Conservation (phyloP, 164 flowering plant genomes). For the Macadamia integrifolia region DNA sequence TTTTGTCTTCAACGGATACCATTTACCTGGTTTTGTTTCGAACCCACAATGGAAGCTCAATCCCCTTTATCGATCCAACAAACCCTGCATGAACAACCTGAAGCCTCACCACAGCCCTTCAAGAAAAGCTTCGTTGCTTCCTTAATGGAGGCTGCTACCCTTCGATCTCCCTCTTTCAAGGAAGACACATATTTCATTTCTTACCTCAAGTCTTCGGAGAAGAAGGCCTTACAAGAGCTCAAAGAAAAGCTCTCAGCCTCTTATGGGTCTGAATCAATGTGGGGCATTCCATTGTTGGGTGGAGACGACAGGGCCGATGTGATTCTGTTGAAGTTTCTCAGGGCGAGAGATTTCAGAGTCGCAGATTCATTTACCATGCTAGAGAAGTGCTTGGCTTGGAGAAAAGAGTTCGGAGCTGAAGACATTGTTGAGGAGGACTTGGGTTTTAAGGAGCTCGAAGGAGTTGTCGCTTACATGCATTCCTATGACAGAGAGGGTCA, state of each 20-base stretch:
- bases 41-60: constrained; percentile 26
- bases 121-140: constrained; percentile 62
- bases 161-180: constrained; percentile 60
- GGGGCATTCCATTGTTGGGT: constrained; percentile 63
- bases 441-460: constrained; percentile 83
- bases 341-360: constrained; percentile 83
- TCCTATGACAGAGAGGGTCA: constrained; percentile 68
- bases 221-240: constrained; percentile 63
- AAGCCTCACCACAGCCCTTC: constrained; percentile 39
- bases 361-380: constrained; percentile 59
- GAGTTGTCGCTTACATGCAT: constrained; percentile 76
- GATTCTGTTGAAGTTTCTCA: constrained; percentile 70
- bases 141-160: constrained; percentile 57
- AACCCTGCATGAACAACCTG: constrained; percentile 24
- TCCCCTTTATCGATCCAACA: constrained; percentile 29
- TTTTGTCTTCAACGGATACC: background rate
- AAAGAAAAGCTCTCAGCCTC: constrained; percentile 45
- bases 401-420: constrained; percentile 74
- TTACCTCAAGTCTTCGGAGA: constrained; percentile 60
- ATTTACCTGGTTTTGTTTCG: constrained; percentile 10
- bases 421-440: constrained; percentile 57
- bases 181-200: constrained; percentile 81
- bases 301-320: constrained; percentile 68
- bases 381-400: constrained; percentile 56
- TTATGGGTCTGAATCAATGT: constrained; percentile 40